These are phyloP conservation scores for Coemansia nantahalensis DNA, from an alignment of 192 early-diverging fungal species.

Conservation along the genomic window DNA sequence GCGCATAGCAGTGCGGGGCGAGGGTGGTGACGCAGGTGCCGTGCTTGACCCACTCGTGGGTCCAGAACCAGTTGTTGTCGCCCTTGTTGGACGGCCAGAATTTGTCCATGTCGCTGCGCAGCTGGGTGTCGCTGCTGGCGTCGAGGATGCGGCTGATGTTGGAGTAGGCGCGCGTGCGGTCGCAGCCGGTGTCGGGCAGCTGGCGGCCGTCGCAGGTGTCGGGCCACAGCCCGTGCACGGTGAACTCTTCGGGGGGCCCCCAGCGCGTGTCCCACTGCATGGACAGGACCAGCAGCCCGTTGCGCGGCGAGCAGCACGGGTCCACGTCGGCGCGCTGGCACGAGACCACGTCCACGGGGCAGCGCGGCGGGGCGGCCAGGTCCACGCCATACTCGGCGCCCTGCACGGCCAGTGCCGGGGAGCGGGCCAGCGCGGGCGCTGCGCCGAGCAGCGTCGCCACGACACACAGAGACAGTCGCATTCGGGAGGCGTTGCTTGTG, in stretches of 20 bases:
- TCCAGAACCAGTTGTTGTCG: constrained; percentile 76
- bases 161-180: constrained; percentile 58
- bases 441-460: not conserved
- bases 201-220: constrained; percentile 61
- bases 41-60: constrained; percentile 82
- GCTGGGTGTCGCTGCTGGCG: constrained; percentile 21
- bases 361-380: constrained; percentile 19
- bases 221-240: constrained; percentile 81
- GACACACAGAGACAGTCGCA: not conserved
- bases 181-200: constrained; percentile 58
- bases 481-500: too few relatives aligned
- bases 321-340: constrained; percentile 31
- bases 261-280: constrained; percentile 61
- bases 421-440: not conserved
- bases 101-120: constrained; percentile 55
- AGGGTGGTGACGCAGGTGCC: constrained; percentile 73
- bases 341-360: constrained; percentile 44
- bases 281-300: constrained; percentile 47
- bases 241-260: constrained; percentile 60
- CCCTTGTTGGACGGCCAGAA: constrained; percentile 72
- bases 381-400: too few relatives aligned
- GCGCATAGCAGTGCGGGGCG: constrained; percentile 57
- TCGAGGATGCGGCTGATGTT: constrained; percentile 56
- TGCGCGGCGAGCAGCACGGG: constrained; percentile 50
- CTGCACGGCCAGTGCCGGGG: not conserved